Base-by-base conservation (phyloP, 768 basidiomycete species). In the Leccinum pellstonianum region DNA sequence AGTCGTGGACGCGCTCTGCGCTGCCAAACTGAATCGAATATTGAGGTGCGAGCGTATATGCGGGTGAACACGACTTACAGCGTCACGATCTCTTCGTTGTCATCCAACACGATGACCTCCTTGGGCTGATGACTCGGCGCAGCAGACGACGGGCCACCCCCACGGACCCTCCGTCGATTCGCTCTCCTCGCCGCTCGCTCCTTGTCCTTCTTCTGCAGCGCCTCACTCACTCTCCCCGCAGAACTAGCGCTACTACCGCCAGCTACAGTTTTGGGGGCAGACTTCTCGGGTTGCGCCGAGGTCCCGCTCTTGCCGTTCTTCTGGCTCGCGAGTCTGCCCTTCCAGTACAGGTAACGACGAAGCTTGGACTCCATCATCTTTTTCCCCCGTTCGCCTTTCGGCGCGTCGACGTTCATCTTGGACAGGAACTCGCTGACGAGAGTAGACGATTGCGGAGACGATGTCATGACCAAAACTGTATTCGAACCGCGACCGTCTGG, bases 401-500 rank as follows among this genome's bases (percentile, higher is more conserved):
- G 81, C 0, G 83, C 82, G 48, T 79, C 75, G 3, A 78, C 70
- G 59, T 90, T 79, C 78, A 89, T 84, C 37, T 56, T 54, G 0
- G 86, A 83, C 7, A 98, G 80, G 73, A 91, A 98, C 60, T 95
- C 88, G 2, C 85, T 85, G 19, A 98, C 76, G 49, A 90, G 81
- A 19, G 80, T 80, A 65, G 88, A 89, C 0, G 90, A 90, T 37
- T 86, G 81, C 15, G 87, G 81, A 0, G 94, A 93, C 1, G 87
- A 86, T 3, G 89, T 85, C 95, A 99, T 96, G 57, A 98, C 79
- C 29, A 98, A 83, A 8, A 95, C 83, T 2, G 84, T 84, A 65
- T 98, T 88, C 17, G 83, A 83, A 3, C 87, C 89, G 3, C 80
- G 81, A 12, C 68, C 64, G 5, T 68, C 80, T 67, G 46, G 23